Base-by-base conservation (phyloP, 2,329 filamentous ascomycete genomes). In the Hypomyces perniciosus region DNA sequence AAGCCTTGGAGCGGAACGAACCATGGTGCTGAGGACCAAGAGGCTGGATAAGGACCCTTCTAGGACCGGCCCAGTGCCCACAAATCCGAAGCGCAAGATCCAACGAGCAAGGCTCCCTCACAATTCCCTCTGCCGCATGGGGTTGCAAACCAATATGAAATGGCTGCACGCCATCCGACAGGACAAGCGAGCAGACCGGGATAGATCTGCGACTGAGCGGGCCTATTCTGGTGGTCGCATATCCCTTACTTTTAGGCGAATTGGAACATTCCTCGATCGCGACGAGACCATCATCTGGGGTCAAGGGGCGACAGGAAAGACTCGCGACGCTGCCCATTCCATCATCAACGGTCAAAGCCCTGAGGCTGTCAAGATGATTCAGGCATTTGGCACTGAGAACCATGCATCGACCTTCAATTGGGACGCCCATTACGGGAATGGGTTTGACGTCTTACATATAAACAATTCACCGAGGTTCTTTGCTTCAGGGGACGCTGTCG, bases 121-220 rank as follows among this genome's bases (percentile, higher is more conserved):
- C 65, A 95, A 95, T 65, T 95, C 89, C 1, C 81, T 96, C 56
- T 90, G 91, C 62, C 78, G 86, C 43, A 85, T 97, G 67, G 91
- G 91, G 3, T 74, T 90, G 13, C 66, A 74, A 37, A 95, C 90
- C 1, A 99, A 99, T 63, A 82, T 79, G 70, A 79, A 83, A 59
- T 97, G 91, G 89, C 78, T 96, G 8, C 93, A 99, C 70, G 84
- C 84, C n/a, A 96, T 99, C 64, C 84, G 86, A 45, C 83, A 87
- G 40, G 93, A 99, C 68, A 95, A 91, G 65, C 82, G 93, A 28
- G 72, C 79, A 1, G 69, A 74, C 1, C 69, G 73, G 1, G 86
- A 91, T 57, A 91, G 92, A 66, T 76, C 79, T 0, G 58, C 73
- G 0, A 79, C 80, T 5, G 92, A 97, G 65, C 77, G 83, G 38